These are phyloP conservation scores for Eremochloa ophiuroides DNA, from an alignment of 176 grass and related monocot genomes.

Conservation along the genomic window DNA sequence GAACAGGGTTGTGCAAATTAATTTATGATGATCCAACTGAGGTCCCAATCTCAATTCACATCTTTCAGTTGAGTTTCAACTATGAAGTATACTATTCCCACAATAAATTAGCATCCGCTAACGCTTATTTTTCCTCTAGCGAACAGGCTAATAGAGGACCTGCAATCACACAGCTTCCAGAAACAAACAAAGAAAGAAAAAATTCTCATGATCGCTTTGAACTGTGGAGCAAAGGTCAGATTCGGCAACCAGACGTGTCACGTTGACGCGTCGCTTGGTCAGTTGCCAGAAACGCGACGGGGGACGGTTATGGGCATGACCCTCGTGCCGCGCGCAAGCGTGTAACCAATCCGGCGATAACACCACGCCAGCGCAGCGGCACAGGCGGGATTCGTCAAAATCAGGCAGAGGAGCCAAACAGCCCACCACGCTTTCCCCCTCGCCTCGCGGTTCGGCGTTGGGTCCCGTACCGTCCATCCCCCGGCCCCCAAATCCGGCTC, in stretches of 20 bases:
- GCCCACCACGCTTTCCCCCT: not conserved
- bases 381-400: too few species aligned
- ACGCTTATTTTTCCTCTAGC: too few species aligned
- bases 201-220: not conserved
- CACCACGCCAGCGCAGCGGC: not conserved
- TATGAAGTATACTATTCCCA: too few species aligned
- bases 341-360: not conserved
- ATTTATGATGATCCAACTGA: not conserved
- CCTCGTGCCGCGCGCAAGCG: not conserved
- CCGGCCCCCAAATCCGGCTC: slow-evolving; percentile 12
- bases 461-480: slow-evolving; percentile 7
- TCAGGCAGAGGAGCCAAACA: too few species aligned
- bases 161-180: not conserved
- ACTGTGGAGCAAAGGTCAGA: not conserved
- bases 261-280: not conserved
- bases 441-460: not conserved
- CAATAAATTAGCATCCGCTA: too few species aligned
- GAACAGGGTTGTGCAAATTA: too few species aligned
- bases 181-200: not conserved
- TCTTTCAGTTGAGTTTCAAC: not conserved
- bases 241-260: not conserved
- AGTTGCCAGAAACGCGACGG: not conserved
- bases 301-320: not conserved
- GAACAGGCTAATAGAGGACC: too few species aligned
- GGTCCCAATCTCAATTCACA: not conserved